Evolutionary conservation across 2,329 filamentous ascomycete genomes (phyloP).

Genomic region (Sarocladiaceae sp.): DNA sequence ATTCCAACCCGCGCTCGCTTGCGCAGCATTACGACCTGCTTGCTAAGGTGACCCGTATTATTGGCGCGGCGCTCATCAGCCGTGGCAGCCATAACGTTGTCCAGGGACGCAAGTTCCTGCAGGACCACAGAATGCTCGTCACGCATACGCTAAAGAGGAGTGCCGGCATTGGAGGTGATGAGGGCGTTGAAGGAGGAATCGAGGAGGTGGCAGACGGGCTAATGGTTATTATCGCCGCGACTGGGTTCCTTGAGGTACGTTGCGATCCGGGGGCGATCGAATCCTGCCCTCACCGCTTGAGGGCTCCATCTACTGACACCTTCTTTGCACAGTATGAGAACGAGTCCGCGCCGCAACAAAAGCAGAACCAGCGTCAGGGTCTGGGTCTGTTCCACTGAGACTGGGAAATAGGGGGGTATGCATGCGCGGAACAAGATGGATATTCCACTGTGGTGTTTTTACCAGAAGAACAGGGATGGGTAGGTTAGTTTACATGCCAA

Average conservation of each 20-base stretch:
- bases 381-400: slow-evolving; percentile 35
- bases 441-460: too few species aligned
- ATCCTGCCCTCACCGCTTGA: neutral
- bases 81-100: slow-evolving; percentile 77
- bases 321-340: slow-evolving; percentile 34
- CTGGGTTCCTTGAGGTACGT: slow-evolving; percentile 75
- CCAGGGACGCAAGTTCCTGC: slow-evolving; percentile 73
- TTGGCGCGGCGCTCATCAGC: slow-evolving; percentile 74
- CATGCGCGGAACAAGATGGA: too few species aligned
- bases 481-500: too few species aligned
- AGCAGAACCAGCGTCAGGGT: slow-evolving; percentile 23
- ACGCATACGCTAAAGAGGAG: slow-evolving; percentile 86
- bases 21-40: slow-evolving; percentile 81
- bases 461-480: too few species aligned
- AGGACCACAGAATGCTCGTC: slow-evolving; percentile 76
- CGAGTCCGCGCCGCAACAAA: slow-evolving; percentile 26
- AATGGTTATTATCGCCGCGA: slow-evolving; percentile 74
- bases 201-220: slow-evolving; percentile 79
- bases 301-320: neutral
- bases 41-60: slow-evolving; percentile 70
- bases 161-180: slow-evolving; percentile 61
- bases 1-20: slow-evolving; percentile 62
- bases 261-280: neutral
- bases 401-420: neutral
- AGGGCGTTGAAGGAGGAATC: slow-evolving; percentile 26